phyloP scores from a whole-genome alignment of 176 grass and related monocot species.

The Carex parvula region DNA sequence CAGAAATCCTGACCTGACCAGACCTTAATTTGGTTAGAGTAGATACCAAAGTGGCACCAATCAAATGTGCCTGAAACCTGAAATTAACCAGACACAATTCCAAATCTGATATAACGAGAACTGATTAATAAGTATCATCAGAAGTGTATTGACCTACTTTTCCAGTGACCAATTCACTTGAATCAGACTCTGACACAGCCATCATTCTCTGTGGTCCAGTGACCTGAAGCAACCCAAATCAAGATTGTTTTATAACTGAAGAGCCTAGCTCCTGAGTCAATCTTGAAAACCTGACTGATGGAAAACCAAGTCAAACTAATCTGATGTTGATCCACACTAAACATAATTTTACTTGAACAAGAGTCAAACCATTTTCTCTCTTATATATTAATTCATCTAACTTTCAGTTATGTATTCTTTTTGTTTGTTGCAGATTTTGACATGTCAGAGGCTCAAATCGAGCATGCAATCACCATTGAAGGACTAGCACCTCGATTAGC shows the following conservation, averaged over 20 bases:
- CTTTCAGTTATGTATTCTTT: background rate
- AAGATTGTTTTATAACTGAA: background rate
- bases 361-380: background rate
- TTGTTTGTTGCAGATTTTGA: slow-evolving; percentile 67
- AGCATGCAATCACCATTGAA: slow-evolving; percentile 75
- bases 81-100: background rate
- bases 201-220: background rate
- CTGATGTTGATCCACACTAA: too few relatives aligned
- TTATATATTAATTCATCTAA: background rate
- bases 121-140: background rate
- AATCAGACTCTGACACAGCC: background rate
- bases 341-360: background rate
- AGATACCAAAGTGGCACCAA: background rate
- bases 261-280: background rate
- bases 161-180: background rate
- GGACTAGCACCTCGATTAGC: slow-evolving; percentile 67
- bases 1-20: background rate
- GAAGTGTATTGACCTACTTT: background rate
- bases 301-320: background rate
- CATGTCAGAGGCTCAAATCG: slow-evolving; percentile 81
- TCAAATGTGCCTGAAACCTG: background rate
- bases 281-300: background rate
- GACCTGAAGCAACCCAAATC: background rate
- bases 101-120: background rate
- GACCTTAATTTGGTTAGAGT: background rate